A percentile compares a stretch with the other conserved stretches of the same genome.
phyloP scores from a whole-genome alignment of 2,329 filamentous ascomycete species.

The Arthrobotrys musiformis region DNA sequence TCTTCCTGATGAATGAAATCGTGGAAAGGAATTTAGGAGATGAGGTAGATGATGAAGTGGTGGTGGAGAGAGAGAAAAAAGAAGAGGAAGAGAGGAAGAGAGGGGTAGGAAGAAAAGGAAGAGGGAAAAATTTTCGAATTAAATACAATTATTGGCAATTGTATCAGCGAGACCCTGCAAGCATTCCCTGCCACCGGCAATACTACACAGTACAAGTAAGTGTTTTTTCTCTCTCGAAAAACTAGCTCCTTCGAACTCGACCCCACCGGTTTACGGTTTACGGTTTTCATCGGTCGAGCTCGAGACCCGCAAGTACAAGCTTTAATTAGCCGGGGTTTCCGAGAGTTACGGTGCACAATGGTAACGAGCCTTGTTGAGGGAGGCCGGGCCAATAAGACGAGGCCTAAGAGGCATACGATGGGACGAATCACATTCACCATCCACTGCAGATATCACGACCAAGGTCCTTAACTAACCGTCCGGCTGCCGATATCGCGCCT shows the following conservation, averaged over 20 bases:
- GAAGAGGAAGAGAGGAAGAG: constrained; percentile 50
- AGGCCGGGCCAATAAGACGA: constrained; percentile 22
- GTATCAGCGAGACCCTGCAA: constrained; percentile 33
- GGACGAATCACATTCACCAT: constrained; percentile 41
- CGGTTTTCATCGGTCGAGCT: constrained; percentile 20
- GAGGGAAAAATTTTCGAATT: constrained; percentile 57
- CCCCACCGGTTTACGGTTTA: constrained; percentile 33
- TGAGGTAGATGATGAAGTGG: constrained; percentile 19
- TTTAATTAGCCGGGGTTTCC: not conserved
- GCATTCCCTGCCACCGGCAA: not conserved
- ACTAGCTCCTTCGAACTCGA: constrained; percentile 36
- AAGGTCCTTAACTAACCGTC: not conserved
- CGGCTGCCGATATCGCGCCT: constrained; percentile 46
- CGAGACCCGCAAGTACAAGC: constrained; percentile 23
- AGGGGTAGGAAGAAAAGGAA: constrained; percentile 51
- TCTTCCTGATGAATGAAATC: constrained; percentile 55
- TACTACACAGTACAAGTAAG: not conserved
- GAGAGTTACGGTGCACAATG: not conserved
- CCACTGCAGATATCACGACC: constrained; percentile 25
- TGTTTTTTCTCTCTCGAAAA: constrained; percentile 15
- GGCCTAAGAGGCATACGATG: constrained; percentile 27
- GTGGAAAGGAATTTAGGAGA: constrained; percentile 34
- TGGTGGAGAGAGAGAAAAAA: constrained; percentile 41
- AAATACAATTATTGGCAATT: constrained; percentile 45
- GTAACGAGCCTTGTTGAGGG: constrained; percentile 28